A percentile compares a stretch with the other conserved stretches of the same genome.
These are phyloP conservation scores for Wallacemonas sp. DNA, from an alignment of 208 protist species.

Conservation along the genomic window DNA sequence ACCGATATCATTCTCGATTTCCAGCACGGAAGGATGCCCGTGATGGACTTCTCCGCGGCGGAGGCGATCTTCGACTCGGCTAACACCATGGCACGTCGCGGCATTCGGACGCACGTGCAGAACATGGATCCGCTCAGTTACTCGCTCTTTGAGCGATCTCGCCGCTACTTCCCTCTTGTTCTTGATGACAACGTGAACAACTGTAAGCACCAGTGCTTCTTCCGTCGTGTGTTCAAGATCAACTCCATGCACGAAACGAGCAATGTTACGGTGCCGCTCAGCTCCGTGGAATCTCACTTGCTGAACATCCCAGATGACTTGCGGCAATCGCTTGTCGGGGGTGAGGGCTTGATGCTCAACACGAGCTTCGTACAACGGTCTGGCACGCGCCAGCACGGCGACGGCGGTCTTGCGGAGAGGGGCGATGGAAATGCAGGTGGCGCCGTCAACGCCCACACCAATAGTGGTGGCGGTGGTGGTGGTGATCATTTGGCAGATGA, in stretches of 20 bases:
- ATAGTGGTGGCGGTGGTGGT: too few relatives aligned
- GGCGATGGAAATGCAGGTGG: too few relatives aligned
- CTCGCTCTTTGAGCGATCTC: conserved; percentile 43
- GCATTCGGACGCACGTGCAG: conserved; percentile 52
- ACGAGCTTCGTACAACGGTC: background rate
- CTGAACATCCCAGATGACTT: conserved; percentile 18
- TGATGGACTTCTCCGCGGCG: conserved; percentile 51
- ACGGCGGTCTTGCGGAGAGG: background rate
- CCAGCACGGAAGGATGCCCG: conserved; percentile 47
- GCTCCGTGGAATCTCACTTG: too few relatives aligned
- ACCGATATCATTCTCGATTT: conserved; percentile 64
- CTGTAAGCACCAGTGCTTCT: conserved; percentile 48
- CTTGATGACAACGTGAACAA: conserved; percentile 53
- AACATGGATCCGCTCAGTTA: conserved; percentile 57
- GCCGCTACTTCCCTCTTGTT: conserved; percentile 42
- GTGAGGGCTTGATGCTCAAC: background rate
- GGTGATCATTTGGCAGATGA: conserved; percentile 33
- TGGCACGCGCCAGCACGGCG: background rate
- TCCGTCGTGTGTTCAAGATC: conserved; percentile 30
- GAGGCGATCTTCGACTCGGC: conserved; percentile 50
- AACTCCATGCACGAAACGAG: conserved; percentile 5
- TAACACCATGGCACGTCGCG: conserved; percentile 35
- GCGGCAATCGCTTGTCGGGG: too few relatives aligned
- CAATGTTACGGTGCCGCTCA: background rate
- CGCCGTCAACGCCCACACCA: too few relatives aligned